phyloP scores from a whole-genome alignment of 352 stramenopile genomes.

The Globisporangium rhizosaccharum region DNA sequence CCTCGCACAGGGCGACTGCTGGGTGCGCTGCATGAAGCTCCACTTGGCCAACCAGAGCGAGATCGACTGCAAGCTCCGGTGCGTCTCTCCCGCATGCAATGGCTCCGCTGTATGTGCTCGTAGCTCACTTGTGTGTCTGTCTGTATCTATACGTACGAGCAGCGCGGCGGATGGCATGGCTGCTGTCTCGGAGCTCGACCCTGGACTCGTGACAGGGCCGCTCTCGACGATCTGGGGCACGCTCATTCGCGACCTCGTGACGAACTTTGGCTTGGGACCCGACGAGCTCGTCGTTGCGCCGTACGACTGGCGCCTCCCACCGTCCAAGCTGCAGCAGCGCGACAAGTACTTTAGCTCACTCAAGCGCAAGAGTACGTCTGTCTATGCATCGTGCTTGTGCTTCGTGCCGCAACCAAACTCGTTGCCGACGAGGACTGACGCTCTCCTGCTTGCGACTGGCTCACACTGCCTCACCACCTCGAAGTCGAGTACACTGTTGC shows the following conservation, averaged over 20 bases:
- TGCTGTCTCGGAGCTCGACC: conserved; percentile 69
- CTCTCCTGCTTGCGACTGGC: not conserved
- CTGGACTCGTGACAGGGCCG: conserved; percentile 64
- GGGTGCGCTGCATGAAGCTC: conserved; percentile 72
- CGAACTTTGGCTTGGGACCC: conserved; percentile 62
- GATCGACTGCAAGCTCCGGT: conserved; percentile 71
- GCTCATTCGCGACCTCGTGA: conserved; percentile 59
- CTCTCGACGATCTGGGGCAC: conserved; percentile 68
- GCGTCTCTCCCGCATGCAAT: not conserved
- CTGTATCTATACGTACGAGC: not conserved
- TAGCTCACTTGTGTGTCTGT: not conserved
- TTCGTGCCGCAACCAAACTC: too few species aligned
- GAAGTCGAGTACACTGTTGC: conserved; percentile 58
- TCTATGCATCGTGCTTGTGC: not conserved
- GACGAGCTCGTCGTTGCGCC: conserved; percentile 66
- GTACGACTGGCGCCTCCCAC: conserved; percentile 80
- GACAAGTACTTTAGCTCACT: conserved; percentile 73
- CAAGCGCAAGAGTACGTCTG: conserved; percentile 58
- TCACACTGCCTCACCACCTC: too few species aligned
- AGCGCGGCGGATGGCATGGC: conserved; percentile 51
- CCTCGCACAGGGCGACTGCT: conserved; percentile 70
- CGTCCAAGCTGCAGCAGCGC: conserved; percentile 59
- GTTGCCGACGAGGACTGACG: too few species aligned
- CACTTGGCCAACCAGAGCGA: conserved; percentile 63
- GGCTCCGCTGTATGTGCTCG: not conserved